These are phyloP conservation scores for Colletotrichum sp. DNA, from an alignment of 2,329 filamentous ascomycete species.

Conservation along the genomic window DNA sequence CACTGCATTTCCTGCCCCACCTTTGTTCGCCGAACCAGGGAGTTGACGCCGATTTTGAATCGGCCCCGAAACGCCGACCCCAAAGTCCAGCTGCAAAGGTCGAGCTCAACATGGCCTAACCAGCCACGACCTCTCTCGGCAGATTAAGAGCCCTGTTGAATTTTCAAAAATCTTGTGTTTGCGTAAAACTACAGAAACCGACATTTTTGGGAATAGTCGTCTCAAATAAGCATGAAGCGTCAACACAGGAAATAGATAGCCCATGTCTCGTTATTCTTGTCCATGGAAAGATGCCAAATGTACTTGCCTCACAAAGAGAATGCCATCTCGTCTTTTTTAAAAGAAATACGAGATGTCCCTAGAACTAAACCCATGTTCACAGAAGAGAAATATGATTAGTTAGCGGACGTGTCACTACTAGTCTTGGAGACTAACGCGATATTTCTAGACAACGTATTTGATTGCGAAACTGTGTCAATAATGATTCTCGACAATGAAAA, in stretches of 20 bases:
- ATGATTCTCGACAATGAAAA: accelerated
- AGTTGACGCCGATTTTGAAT: neutral
- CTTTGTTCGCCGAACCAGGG: neutral
- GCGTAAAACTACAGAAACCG: accelerated
- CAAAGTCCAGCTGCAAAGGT: neutral
- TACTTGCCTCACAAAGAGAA: accelerated
- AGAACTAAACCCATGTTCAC: neutral
- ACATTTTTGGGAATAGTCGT: neutral
- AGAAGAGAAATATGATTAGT: accelerated
- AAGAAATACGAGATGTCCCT: accelerated
- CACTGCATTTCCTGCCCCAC: neutral
- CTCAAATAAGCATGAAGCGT: neutral
- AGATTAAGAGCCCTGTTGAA: accelerated
- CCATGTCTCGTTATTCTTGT: accelerated
- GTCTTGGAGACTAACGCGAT: too few species aligned
- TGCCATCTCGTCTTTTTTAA: accelerated
- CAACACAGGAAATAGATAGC: accelerated
- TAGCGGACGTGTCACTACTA: neutral
- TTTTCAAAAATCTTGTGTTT: neutral
- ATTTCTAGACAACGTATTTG: neutral
- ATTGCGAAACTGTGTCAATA: neutral
- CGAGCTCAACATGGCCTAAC: accelerated
- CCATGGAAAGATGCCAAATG: accelerated
- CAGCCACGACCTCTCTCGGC: accelerated
- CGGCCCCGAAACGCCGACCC: neutral